Evolutionary conservation across 2,329 filamentous ascomycete genomes (phyloP).

Genomic region (Colletotrichum kahawae): DNA sequence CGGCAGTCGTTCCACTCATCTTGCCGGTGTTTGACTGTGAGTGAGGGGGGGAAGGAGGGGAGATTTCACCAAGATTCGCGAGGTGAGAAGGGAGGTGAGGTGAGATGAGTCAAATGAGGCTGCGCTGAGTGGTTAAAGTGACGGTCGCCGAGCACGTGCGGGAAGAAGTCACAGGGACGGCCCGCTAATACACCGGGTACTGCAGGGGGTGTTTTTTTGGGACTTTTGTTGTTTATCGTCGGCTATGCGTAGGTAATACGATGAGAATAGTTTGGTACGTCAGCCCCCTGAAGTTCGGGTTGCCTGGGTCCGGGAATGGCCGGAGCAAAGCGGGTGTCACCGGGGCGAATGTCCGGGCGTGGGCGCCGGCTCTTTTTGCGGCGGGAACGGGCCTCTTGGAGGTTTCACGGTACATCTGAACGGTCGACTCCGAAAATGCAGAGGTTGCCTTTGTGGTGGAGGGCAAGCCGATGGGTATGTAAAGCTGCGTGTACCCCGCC

Average conservation of each 20-base stretch:
- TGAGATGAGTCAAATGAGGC: not conserved
- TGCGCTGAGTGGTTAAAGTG: not conserved
- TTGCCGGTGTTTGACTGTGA: not conserved
- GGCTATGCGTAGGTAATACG: not conserved
- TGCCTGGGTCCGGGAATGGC: not conserved
- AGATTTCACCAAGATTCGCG: not conserved
- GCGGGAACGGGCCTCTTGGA: not conserved
- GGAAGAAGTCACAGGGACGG: not conserved
- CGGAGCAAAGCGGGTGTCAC: not conserved
- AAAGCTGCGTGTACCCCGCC: not conserved
- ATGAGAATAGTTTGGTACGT: not conserved
- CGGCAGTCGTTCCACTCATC: slow-evolving; percentile 43
- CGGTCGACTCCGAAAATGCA: not conserved
- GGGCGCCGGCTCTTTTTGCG: not conserved
- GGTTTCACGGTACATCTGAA: not conserved
- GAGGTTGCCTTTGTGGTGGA: not conserved
- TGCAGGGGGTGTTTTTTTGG: not conserved
- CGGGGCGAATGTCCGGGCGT: not conserved
- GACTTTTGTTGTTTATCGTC: not conserved
- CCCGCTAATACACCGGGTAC: not conserved
- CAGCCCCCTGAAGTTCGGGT: not conserved
- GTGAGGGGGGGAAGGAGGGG: not conserved
- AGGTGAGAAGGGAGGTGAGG: not conserved
- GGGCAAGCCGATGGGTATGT: not conserved
- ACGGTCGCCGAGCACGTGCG: not conserved